Evolutionary conservation across 2,329 filamentous ascomycete genomes (phyloP).

Genomic region (Aspergillus hiratsukae): DNA sequence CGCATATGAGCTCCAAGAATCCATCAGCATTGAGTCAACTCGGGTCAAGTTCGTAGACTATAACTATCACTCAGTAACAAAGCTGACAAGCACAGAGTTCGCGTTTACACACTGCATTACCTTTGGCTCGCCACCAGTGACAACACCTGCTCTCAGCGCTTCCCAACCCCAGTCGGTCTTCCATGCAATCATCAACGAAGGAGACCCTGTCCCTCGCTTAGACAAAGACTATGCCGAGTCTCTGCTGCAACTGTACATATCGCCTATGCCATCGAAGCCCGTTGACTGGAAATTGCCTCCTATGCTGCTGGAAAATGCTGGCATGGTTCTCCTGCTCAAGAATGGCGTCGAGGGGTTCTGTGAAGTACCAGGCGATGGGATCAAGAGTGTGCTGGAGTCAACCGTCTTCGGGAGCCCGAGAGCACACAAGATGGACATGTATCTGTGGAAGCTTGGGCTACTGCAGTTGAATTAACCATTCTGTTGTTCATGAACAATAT

Average conservation of each 20-base stretch:
- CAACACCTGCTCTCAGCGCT: slow-evolving; percentile 63
- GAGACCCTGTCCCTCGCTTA: slow-evolving; percentile 72
- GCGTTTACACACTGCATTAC: slow-evolving; percentile 68
- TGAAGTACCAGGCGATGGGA: slow-evolving; percentile 37
- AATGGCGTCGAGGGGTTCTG: slow-evolving; percentile 61
- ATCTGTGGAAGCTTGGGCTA: slow-evolving; percentile 32
- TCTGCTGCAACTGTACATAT: slow-evolving; percentile 65
- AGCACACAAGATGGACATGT: slow-evolving; percentile 75
- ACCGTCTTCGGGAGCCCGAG: slow-evolving; percentile 79
- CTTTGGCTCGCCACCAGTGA: slow-evolving; percentile 78
- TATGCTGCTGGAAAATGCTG: slow-evolving; percentile 10
- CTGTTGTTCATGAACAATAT: too few species aligned
- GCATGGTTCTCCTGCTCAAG: slow-evolving; percentile 36
- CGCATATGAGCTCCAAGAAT: slow-evolving; percentile 65
- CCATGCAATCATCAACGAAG: slow-evolving; percentile 77
- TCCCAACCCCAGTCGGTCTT: slow-evolving; percentile 62
- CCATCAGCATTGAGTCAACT: too few species aligned
- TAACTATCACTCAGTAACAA: too few species aligned
- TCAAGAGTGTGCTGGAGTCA: slow-evolving; percentile 57
- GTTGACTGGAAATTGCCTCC: slow-evolving; percentile 10
- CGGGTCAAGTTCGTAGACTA: too few species aligned
- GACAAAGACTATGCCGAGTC: slow-evolving; percentile 72
- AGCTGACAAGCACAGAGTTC: too few species aligned
- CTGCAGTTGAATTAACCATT: too few species aligned
- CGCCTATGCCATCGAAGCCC: slow-evolving; percentile 51